Evolutionary conservation across 441 rosid species (phyloP), one percentile per base, ranked within the genome.

Genomic region (Biscutella laevigata): DNA sequence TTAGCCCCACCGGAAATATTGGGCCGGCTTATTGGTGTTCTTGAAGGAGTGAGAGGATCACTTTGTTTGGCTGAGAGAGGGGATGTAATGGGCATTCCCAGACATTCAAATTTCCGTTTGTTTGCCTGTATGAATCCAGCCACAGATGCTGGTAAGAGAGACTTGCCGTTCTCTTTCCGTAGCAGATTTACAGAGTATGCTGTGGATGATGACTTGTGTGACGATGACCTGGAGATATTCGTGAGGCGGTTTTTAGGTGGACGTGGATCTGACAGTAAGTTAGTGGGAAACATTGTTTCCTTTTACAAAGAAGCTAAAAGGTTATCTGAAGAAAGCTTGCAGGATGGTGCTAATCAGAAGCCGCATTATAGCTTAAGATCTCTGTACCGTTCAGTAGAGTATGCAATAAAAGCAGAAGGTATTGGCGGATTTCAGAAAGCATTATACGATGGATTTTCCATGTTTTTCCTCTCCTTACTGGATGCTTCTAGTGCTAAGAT

Each of bases 61-160:
- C 83, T 94, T 51, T 89, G 96, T 79, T 76, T 94, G 59, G 94
- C 99, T 57, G 99, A 94, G 79, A 82, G 95, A 61, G 99, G 97
- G 64, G 99, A 94, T 77, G 74, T 69, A 38, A 71, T 70, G 68
- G 73, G 77, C 62, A 69, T 94, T 61, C 71, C 72, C 43, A 79
- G 97, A 72, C 87, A 89, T 75, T 73, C 78, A 53, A 71, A 73
- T 70, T 94, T 94, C 47, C 95, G 96, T 30, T 66, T 89, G 64
- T 94, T 89, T 83, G 86, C 95, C 14, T 89, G 99, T 59, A 94
- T 94, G 99, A 94, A 94, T 75, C 99, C 99, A 17, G 99, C 97
- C 70, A 94, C 95, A 44, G 99, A 94, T 82, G 97, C 99, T 61
- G 99, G 99, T 60, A 94, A 94, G 73, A 69, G 95, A 59, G 99